Evolutionary conservation across 768 basidiomycete genomes (phyloP).

Genomic region (Trametes cinnabarina): DNA sequence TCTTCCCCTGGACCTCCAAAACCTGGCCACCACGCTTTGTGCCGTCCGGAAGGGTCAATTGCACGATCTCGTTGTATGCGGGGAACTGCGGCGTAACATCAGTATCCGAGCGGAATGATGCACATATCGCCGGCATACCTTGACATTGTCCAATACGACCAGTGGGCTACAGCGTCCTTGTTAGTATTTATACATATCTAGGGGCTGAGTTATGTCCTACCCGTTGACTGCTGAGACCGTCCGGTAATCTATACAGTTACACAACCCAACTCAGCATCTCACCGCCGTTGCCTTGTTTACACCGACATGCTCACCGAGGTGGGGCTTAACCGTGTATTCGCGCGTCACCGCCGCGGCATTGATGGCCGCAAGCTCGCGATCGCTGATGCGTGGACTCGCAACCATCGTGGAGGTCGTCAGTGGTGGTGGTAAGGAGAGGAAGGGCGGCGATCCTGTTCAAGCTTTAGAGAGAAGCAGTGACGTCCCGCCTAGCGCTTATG

Average conservation of each 20-base stretch:
- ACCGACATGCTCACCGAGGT: conserved; percentile 59
- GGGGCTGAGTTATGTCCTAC: conserved; percentile 39
- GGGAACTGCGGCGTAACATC: conserved; percentile 62
- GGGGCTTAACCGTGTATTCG: conserved; percentile 86
- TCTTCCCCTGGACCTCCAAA: conserved; percentile 96
- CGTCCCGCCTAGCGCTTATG: conserved; percentile 17
- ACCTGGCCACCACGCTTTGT: conserved; percentile 95
- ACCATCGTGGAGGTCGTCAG: conserved; percentile 31
- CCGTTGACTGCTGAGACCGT: conserved; percentile 99
- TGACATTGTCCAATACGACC: conserved; percentile 97
- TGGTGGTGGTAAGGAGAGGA: conserved; percentile 7
- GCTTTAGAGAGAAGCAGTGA: conserved; percentile 8
- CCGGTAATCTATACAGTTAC: conserved; percentile 82
- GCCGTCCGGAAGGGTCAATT: conserved; percentile 92
- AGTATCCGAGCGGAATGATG: conserved; percentile 1
- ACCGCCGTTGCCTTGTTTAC: not conserved
- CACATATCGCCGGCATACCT: conserved; percentile 50
- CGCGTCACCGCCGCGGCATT: conserved; percentile 88
- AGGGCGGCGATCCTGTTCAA: not conserved
- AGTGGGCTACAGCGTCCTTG: conserved; percentile 64
- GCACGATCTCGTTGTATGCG: conserved; percentile 97
- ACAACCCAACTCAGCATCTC: conserved; percentile 4
- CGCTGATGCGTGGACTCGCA: conserved; percentile 59
- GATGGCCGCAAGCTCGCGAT: conserved; percentile 72
- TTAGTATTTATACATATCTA: not conserved